phyloP scores from a whole-genome alignment of 495 filamentous ascomycete genomes.

The Hypomontagnella monticulosa region DNA sequence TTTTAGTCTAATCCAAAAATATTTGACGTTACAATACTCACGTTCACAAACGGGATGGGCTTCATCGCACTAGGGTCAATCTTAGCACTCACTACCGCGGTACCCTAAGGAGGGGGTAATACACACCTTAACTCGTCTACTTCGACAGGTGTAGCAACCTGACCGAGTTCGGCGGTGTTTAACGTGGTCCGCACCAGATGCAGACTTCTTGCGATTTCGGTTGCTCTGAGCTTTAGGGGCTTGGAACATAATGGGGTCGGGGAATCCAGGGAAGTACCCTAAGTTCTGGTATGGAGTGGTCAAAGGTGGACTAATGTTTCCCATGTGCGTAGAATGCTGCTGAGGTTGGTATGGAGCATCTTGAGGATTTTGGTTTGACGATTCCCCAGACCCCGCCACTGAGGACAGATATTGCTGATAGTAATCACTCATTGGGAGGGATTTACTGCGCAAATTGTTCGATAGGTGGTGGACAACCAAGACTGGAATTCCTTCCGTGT shows the following conservation, averaged over 20 bases:
- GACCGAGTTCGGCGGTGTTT: slow-evolving; percentile 94
- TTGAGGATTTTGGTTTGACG: slow-evolving; percentile 47
- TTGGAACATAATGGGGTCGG: slow-evolving; percentile 59
- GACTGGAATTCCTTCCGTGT: slow-evolving; percentile 14
- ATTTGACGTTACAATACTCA: slow-evolving; percentile 51
- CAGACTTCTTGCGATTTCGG: slow-evolving; percentile 65
- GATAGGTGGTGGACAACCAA: slow-evolving; percentile 12
- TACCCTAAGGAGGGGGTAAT: slow-evolving; percentile 3
- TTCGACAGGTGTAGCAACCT: slow-evolving; percentile 93
- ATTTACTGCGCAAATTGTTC: slow-evolving; percentile 28
- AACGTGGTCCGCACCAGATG: slow-evolving; percentile 76
- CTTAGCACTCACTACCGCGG: slow-evolving; percentile 18
- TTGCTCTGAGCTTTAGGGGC: slow-evolving; percentile 58
- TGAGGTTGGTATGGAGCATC: slow-evolving; percentile 49
- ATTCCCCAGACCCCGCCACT: slow-evolving; percentile 54
- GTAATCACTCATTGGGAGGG: slow-evolving; percentile 57
- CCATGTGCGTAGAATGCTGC: slow-evolving; percentile 45
- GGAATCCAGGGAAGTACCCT: slow-evolving; percentile 57
- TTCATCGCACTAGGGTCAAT: slow-evolving; percentile 76
- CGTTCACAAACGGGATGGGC: slow-evolving; percentile 86
- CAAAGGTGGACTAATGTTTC: slow-evolving; percentile 46
- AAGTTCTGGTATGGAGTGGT: slow-evolving; percentile 54
- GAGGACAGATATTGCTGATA: slow-evolving; percentile 60
- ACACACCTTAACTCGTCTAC: slow-evolving; percentile 85
- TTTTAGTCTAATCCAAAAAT: slow-evolving; percentile 15